A percentile compares a stretch with the other conserved stretches of the same genome.
Evolutionary conservation across 2,329 filamentous ascomycete genomes (phyloP).

Genomic region (Aspergillus japonicus): DNA sequence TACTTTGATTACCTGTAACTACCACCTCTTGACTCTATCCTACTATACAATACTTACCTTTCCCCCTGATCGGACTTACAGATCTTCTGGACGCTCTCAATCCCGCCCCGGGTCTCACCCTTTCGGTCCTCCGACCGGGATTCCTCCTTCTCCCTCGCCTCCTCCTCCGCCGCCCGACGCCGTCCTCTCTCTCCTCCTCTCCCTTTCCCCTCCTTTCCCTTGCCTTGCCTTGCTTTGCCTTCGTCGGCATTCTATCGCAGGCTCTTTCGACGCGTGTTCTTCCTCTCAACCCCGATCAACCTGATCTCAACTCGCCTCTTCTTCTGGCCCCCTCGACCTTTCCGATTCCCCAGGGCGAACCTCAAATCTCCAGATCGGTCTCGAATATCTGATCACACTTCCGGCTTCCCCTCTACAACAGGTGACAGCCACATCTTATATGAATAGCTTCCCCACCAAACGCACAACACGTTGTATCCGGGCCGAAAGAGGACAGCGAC

Average conservation of each 20-base stretch:
- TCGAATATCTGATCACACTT: not conserved
- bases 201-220: conserved; percentile 7
- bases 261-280: conserved; percentile 21
- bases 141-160: not conserved
- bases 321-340: not conserved
- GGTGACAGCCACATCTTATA: not conserved
- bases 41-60: not conserved
- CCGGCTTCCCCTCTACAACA: not conserved
- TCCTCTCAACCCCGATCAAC: conserved; percentile 11
- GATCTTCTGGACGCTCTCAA: not conserved
- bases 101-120: not conserved
- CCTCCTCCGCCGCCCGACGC: conserved; percentile 1
- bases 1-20: not conserved
- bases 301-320: conserved; percentile 2
- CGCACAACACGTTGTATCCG: conserved; percentile 4
- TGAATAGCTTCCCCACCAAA: not conserved
- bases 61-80: not conserved
- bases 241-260: conserved; percentile 14
- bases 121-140: not conserved
- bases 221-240: conserved; percentile 19
- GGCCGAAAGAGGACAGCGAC: conserved; percentile 2
- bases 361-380: not conserved
- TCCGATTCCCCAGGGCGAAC: not conserved
- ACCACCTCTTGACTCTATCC: not conserved
- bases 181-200: conserved; percentile 11